Conservation (phyloP, 78 protist genomes). For the Dictyostelium brefeldianum region DNA sequence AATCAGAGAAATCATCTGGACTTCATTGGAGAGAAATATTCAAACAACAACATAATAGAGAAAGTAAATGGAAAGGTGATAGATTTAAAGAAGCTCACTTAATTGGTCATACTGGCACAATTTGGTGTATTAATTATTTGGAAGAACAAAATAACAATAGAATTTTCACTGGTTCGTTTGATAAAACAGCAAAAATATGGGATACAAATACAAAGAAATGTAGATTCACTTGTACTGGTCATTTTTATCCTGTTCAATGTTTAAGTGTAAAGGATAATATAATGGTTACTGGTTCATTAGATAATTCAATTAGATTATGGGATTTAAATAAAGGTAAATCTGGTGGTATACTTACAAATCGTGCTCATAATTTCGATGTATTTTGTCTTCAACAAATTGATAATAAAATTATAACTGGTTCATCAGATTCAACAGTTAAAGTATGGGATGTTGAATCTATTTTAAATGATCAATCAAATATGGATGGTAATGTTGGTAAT, state of each 20-base stretch:
- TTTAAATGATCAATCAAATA: background rate
- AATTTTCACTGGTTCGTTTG: constrained; percentile 52
- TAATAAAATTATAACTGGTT: constrained; percentile 18
- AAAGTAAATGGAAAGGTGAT: constrained; percentile 32
- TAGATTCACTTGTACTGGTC: constrained; percentile 42
- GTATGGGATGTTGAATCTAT: constrained; percentile 21
- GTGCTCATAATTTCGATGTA: constrained; percentile 72
- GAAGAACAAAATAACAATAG: background rate
- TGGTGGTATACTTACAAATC: constrained; percentile 23
- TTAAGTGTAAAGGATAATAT: constrained; percentile 5
- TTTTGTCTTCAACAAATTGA: constrained; percentile 48
- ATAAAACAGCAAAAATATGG: constrained; percentile 61
- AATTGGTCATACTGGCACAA: constrained; percentile 61
- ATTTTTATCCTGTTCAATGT: constrained; percentile 61
- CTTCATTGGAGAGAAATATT: constrained; percentile 62
- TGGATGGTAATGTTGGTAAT: no score
- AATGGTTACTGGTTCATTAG: constrained; percentile 60
- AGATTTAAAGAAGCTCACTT: constrained; percentile 22
- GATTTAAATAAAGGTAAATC: constrained; percentile 12
- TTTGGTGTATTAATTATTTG: constrained; percentile 30
- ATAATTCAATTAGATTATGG: constrained; percentile 59
- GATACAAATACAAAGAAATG: constrained; percentile 41
- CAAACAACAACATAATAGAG: constrained; percentile 21
- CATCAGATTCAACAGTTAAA: constrained; percentile 55
- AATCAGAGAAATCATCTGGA: background rate